phyloP scores from a whole-genome alignment of 352 stramenopile species.

The Phytophthora capsici region DNA sequence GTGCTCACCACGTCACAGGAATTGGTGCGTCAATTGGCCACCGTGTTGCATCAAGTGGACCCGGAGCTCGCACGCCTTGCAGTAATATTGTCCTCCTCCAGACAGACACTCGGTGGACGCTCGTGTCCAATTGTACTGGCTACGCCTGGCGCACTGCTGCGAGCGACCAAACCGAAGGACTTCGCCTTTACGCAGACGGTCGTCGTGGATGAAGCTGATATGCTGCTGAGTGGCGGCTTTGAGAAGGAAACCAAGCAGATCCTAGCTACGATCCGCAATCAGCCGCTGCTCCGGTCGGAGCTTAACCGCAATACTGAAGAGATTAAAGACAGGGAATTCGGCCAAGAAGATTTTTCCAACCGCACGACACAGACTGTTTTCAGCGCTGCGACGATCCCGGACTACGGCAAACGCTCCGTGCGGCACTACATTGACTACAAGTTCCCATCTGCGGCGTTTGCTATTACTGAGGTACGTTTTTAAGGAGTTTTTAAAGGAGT shows the following conservation, averaged over 20 bases:
- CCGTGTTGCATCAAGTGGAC: conserved; percentile 52
- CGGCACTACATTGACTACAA: conserved; percentile 78
- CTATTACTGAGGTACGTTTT: conserved; percentile 62
- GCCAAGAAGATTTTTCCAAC: conserved; percentile 35
- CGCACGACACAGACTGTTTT: conserved; percentile 70
- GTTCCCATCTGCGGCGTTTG: conserved; percentile 68
- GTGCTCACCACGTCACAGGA: conserved; percentile 90
- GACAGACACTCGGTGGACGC: conserved; percentile 47
- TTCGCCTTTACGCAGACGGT: conserved; percentile 79
- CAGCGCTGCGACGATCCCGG: conserved; percentile 81
- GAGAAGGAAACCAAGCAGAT: conserved; percentile 86
- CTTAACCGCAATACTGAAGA: conserved; percentile 48
- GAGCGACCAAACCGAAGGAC: conserved; percentile 66
- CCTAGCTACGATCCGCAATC: conserved; percentile 80
- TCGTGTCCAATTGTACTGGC: conserved; percentile 64
- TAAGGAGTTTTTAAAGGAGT: not conserved
- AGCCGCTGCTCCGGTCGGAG: conserved; percentile 53
- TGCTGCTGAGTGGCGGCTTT: conserved; percentile 77
- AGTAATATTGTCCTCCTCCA: conserved; percentile 60
- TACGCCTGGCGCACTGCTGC: conserved; percentile 70
- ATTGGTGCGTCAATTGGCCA: conserved; percentile 77
- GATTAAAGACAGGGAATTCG: conserved; percentile 12
- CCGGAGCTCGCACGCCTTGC: conserved; percentile 44
- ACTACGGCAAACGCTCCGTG: conserved; percentile 80
- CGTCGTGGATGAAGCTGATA: conserved; percentile 85